phyloP scores from a whole-genome alignment of 495 filamentous ascomycete genomes.

The Talaromyces nanjingensis region DNA sequence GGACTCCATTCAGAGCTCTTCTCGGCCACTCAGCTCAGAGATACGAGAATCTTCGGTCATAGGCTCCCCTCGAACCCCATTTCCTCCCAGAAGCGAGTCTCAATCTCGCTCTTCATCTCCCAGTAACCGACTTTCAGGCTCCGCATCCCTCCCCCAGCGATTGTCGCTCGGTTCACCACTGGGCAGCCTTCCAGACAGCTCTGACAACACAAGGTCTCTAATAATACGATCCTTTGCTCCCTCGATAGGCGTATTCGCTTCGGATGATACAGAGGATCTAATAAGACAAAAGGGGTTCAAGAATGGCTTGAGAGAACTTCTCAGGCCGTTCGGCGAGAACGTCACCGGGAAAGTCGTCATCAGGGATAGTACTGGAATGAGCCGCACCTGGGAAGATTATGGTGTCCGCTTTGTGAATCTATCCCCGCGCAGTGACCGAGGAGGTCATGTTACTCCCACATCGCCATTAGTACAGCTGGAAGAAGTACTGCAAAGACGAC shows the following conservation, averaged over 20 bases:
- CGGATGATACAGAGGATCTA: conserved; percentile 73
- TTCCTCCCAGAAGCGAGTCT: conserved; percentile 37
- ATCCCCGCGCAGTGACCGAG: conserved; percentile 17
- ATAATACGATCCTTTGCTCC: conserved; percentile 83
- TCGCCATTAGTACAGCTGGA: conserved; percentile 48
- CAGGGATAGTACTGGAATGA: conserved; percentile 78
- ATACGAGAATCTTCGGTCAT: conserved; percentile 45
- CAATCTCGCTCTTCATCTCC: conserved; percentile 52
- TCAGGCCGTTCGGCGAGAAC: conserved; percentile 87
- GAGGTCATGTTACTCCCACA: conserved; percentile 15
- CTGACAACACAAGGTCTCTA: conserved; percentile 62
- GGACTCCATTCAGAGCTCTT: conserved; percentile 29
- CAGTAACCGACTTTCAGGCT: conserved; percentile 48
- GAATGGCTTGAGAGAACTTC: conserved; percentile 71
- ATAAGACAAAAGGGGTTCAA: conserved; percentile 78
- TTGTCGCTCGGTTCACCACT: conserved; percentile 50
- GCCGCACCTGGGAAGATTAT: conserved; percentile 82
- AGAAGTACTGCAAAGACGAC: conserved; percentile 46
- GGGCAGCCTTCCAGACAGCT: conserved; percentile 40
- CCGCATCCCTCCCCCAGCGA: conserved; percentile 48
- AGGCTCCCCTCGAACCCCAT: conserved; percentile 39
- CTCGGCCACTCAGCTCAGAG: conserved; percentile 36
- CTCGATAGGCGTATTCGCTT: conserved; percentile 76
- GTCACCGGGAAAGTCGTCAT: conserved; percentile 84
- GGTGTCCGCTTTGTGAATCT: conserved; percentile 72